Conservation (phyloP, 345 rosid species). For the Psidium guajava region DNA sequence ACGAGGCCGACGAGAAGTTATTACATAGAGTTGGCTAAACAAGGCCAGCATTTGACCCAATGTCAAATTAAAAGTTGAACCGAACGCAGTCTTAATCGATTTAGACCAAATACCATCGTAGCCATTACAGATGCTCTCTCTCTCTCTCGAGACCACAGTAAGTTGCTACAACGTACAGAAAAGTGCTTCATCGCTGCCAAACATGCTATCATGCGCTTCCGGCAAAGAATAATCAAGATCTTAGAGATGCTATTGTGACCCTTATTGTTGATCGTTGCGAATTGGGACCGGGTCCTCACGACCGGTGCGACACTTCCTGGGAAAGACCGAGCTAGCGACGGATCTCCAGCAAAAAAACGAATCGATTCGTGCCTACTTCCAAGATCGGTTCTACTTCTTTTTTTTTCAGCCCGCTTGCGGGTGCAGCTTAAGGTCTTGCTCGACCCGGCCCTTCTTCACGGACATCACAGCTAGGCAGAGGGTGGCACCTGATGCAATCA, state of each 20-base stretch:
- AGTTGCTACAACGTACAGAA: not conserved
- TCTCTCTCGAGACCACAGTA: not conserved
- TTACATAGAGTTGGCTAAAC: not conserved
- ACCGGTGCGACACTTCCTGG: rapidly evolving
- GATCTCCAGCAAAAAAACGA: not conserved
- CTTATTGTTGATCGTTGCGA: not conserved
- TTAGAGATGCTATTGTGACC: not conserved
- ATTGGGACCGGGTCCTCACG: rapidly evolving
- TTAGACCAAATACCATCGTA: not conserved
- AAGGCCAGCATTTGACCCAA: no score
- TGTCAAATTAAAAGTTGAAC: no score
- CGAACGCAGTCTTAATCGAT: not conserved
- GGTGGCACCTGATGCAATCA: conserved; percentile 20
- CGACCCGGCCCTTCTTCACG: not conserved
- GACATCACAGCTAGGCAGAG: conserved; percentile 23
- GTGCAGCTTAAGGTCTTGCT: not conserved
- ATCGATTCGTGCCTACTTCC: not conserved
- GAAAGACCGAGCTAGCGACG: not conserved
- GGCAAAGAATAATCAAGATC: not conserved
- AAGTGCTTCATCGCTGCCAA: not conserved
- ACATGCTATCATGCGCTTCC: not conserved
- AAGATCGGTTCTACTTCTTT: not conserved
- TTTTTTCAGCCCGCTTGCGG: not conserved
- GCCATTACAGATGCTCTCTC: not conserved
- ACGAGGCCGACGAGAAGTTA: not conserved